phyloP scores from a whole-genome alignment of 2,329 filamentous ascomycete genomes.

The Plenodomus tracheiphilus region DNA sequence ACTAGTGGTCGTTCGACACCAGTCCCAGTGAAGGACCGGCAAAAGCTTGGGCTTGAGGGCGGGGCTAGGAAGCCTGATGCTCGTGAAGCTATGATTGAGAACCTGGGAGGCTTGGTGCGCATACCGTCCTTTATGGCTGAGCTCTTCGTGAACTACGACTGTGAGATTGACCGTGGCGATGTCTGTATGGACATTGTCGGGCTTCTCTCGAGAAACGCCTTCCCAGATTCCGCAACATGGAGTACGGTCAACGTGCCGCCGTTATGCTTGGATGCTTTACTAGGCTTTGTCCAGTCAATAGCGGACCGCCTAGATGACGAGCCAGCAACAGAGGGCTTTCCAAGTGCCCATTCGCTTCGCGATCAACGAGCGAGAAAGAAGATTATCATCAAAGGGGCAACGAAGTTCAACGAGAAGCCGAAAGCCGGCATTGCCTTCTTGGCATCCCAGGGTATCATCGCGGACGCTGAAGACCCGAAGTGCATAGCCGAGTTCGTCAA shows the following conservation, averaged over 20 bases:
- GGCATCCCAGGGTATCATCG: conserved; percentile 82
- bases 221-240: conserved; percentile 97
- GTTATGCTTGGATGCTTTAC: conserved; percentile 85
- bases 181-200: conserved; percentile 95
- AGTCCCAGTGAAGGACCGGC: conserved; percentile 87
- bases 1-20: conserved; percentile 85
- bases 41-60: conserved; percentile 89
- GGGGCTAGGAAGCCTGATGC: conserved; percentile 91
- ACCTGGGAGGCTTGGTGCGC: conserved; percentile 84
- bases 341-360: conserved; percentile 65
- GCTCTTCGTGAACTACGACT: conserved; percentile 97
- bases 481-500: conserved; percentile 85
- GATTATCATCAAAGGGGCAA: conserved; percentile 82
- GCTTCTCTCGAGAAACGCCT: conserved; percentile 86
- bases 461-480: conserved; percentile 71
- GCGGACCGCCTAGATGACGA: conserved; percentile 80
- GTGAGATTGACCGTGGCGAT: conserved; percentile 86
- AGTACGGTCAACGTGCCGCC: conserved; percentile 98
- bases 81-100: conserved; percentile 97
- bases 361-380: conserved; percentile 80
- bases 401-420: conserved; percentile 93
- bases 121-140: conserved; percentile 96
- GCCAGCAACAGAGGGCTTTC: conserved; percentile 66
- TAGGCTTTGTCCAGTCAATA: conserved; percentile 90
- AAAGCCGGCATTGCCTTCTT: conserved; percentile 87